phyloP scores from a whole-genome alignment of 83 land plant species.

The Isoetes engelmannii region DNA sequence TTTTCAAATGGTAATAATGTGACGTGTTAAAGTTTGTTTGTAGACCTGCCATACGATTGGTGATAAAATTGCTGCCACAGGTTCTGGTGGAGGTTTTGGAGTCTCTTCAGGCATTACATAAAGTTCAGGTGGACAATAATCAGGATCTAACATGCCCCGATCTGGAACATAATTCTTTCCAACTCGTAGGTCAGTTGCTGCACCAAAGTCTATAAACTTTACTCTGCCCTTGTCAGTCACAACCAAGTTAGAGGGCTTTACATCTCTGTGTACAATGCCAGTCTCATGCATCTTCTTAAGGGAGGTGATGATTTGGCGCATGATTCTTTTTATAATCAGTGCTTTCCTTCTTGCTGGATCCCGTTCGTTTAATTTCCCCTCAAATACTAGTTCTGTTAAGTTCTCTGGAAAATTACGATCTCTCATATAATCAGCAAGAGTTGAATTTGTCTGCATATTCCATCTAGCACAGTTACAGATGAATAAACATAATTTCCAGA shows the following conservation, averaged over 20 bases:
- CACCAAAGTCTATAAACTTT: slow-evolving; percentile 96
- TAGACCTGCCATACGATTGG: slow-evolving; percentile 93
- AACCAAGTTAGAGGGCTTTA: slow-evolving; percentile 93
- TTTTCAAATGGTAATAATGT: background rate
- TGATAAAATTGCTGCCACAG: slow-evolving; percentile 93
- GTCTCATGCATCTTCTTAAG: slow-evolving; percentile 83
- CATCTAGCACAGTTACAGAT: background rate
- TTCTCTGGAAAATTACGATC: slow-evolving; percentile 77
- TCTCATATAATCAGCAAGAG: slow-evolving; percentile 83
- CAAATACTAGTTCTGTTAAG: slow-evolving; percentile 69
- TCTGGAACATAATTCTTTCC: slow-evolving; percentile 92
- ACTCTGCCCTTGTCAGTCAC: slow-evolving; percentile 81
- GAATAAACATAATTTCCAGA: background rate
- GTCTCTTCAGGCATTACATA: slow-evolving; percentile 96
- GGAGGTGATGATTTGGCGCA: slow-evolving; percentile 80
- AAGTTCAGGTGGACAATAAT: slow-evolving; percentile 94
- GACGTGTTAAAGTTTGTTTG: too few relatives aligned
- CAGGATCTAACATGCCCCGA: slow-evolving; percentile 91
- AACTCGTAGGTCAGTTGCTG: slow-evolving; percentile 93
- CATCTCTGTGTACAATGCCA: slow-evolving; percentile 95
- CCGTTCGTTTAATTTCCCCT: slow-evolving; percentile 52
- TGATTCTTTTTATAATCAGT: slow-evolving; percentile 78
- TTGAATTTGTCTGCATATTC: slow-evolving; percentile 64
- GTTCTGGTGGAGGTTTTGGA: slow-evolving; percentile 88
- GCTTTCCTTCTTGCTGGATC: slow-evolving; percentile 55